Evolutionary conservation across 495 filamentous ascomycete genomes (phyloP).

Genomic region (Aspergillus saccharolyticus): DNA sequence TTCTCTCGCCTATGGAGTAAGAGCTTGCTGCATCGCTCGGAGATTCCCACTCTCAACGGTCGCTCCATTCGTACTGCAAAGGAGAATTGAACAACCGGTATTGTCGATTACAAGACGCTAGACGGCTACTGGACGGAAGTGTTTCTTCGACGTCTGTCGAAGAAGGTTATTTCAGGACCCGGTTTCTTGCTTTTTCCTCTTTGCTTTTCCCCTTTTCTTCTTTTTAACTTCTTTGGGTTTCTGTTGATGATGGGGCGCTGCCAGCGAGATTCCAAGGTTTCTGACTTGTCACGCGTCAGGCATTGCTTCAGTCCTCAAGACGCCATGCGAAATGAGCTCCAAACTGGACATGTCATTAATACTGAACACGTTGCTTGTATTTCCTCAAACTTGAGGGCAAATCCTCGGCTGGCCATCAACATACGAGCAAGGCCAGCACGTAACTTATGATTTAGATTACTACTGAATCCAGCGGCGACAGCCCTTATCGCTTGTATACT

Average conservation of each 20-base stretch:
- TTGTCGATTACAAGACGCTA: neutral
- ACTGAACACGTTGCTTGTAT: constrained; percentile 5
- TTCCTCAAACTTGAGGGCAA: neutral
- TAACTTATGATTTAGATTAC: neutral
- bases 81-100: neutral
- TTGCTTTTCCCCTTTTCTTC: neutral
- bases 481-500: constrained; percentile 10
- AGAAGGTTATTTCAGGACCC: neutral
- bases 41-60: constrained; percentile 11
- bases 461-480: constrained; percentile 9
- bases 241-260: neutral
- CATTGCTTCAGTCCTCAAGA: constrained; percentile 8
- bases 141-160: neutral
- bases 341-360: constrained; percentile 12
- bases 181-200: neutral
- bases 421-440: neutral
- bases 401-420: neutral
- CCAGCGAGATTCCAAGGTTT: constrained; percentile 11
- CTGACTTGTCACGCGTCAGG: constrained; percentile 39
- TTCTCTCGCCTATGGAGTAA: neutral
- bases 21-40: neutral
- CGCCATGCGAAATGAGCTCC: constrained; percentile 10
- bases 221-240: neutral
- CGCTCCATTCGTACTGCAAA: neutral
- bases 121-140: neutral